Base-by-base conservation (phyloP, 2,329 filamentous ascomycete genomes). In the Penicillium oxalicum region DNA sequence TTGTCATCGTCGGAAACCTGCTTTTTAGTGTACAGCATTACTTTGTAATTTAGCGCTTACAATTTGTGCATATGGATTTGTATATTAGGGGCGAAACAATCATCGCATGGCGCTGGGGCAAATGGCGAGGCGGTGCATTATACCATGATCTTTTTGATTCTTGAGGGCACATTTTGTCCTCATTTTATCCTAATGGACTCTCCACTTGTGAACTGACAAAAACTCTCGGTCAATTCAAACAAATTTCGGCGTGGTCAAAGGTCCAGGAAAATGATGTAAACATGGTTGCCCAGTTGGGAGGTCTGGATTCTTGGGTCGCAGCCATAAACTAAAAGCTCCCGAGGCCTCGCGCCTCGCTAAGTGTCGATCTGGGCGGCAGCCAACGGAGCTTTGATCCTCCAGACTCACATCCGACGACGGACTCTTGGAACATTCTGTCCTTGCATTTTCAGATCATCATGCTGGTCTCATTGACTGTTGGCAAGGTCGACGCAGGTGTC, bases 401-500 rank as follows among this genome's bases (percentile, higher is more conserved):
- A 41, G 32, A 9, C 36, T 41, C 47, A 52, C 54, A 52, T 36
- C 46, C 53, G 39, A 48, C 56, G 26, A 45, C 48, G 50, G 51
- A 44, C 41, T 50, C 47, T 32, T 28, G 27, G 34, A 42, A 33
- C n/a, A 24, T 27, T 26, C 29, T 12, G 39, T 42, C 29, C 28
- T 55, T 39, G 32, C 39, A 26, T 38, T 36, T 44, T 26, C 24
- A 11, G 25, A 33, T 48, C 58, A 79, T 68, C 44, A 97, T 98
- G 93, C 80, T 97, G 66, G 88, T 98, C 73, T 97, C 93, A 59
- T 80, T 98, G 68, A 97, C 91, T 44, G 93, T 98, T 72, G 93
- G 93, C 77, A 98, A 98, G 77, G 93, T 98, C 73, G 93, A 98
- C 73, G 93, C 93, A 64, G 93, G 93, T 73, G 91, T 98, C 67